A percentile compares a stretch with the other conserved stretches of the same genome.
Conservation (phyloP, 2,329 filamentous ascomycete species). For the Diaporthe citri region DNA sequence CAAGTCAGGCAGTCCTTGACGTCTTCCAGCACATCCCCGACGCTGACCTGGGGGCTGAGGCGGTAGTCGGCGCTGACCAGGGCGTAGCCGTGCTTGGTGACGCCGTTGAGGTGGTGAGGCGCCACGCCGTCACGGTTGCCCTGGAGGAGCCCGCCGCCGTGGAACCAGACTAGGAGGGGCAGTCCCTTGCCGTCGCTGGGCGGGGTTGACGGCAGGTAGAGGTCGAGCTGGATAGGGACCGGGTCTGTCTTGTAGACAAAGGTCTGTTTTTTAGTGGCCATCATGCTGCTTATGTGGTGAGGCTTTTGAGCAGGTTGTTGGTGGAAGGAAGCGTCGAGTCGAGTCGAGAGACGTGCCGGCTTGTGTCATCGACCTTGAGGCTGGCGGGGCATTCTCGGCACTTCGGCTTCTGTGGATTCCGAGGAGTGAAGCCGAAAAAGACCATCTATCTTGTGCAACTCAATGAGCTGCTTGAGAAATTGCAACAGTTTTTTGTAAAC, state of each 20-base stretch:
- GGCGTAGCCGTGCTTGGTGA: constrained; percentile 23
- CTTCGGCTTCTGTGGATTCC: neutral
- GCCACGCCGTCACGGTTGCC: constrained; percentile 10
- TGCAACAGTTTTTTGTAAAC: too few relatives aligned
- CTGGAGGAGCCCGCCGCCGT: constrained; percentile 24
- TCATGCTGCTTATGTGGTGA: neutral
- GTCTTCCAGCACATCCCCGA: constrained; percentile 4
- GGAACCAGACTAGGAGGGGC: constrained; percentile 15
- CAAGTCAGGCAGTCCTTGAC: constrained; percentile 11
- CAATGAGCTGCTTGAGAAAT: neutral
- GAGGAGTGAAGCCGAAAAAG: neutral
- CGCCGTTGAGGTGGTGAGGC: constrained; percentile 18
- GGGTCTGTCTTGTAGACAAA: constrained; percentile 13
- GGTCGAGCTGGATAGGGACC: constrained; percentile 14
- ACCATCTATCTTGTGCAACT: too few relatives aligned
- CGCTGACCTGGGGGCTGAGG: constrained; percentile 17
- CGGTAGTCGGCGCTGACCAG: constrained; percentile 19
- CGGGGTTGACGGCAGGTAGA: constrained; percentile 15
- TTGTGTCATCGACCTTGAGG: neutral
- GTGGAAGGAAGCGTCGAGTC: too few relatives aligned
- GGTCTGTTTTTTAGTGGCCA: constrained; percentile 16
- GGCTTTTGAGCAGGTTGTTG: neutral
- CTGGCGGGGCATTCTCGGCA: constrained; percentile 7
- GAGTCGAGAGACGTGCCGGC: neutral
- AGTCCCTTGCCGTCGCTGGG: neutral